These are phyloP conservation scores for Nigrospora oryzae DNA, from an alignment of 2,329 filamentous ascomycete species.

Conservation along the genomic window DNA sequence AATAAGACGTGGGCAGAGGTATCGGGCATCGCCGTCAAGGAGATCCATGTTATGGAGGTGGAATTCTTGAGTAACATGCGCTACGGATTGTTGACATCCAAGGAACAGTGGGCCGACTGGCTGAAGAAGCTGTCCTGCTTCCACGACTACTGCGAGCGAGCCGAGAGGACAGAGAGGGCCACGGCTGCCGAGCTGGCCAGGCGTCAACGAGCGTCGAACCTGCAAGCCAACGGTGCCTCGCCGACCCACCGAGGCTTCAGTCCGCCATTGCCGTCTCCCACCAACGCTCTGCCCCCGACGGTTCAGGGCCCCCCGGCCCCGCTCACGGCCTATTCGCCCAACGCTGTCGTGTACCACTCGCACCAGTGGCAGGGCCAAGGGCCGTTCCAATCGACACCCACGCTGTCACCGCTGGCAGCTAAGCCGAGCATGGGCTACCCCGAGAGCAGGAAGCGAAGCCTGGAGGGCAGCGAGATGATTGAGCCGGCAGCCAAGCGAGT, in stretches of 20 bases:
- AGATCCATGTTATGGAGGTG: conserved; percentile 99
- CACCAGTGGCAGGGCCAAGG: conserved; percentile 25
- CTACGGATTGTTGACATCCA: conserved; percentile 82
- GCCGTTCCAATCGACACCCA: conserved; percentile 25
- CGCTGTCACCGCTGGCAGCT: conserved; percentile 38
- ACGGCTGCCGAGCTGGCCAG: conserved; percentile 15
- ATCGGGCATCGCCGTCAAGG: conserved; percentile 83
- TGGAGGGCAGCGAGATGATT: conserved; percentile 35
- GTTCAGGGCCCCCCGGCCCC: conserved; percentile 22
- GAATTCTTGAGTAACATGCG: conserved; percentile 98
- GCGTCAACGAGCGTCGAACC: background rate
- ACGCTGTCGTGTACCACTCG: conserved; percentile 16
- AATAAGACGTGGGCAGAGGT: conserved; percentile 99
- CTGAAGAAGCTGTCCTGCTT: conserved; percentile 76
- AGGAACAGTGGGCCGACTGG: conserved; percentile 82
- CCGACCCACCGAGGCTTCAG: conserved; percentile 27
- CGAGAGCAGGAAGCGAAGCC: conserved; percentile 38
- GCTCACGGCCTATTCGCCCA: conserved; percentile 32
- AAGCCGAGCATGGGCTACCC: conserved; percentile 34
- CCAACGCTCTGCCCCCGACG: conserved; percentile 18
- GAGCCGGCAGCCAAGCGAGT: conserved; percentile 49
- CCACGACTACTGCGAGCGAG: conserved; percentile 71
- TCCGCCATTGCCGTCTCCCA: conserved; percentile 44
- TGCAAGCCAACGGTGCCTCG: conserved; percentile 20
- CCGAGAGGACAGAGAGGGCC: conserved; percentile 29